Base-by-base conservation (phyloP, 805 yeast genomes). In the Kodamaea neixiangensis region DNA sequence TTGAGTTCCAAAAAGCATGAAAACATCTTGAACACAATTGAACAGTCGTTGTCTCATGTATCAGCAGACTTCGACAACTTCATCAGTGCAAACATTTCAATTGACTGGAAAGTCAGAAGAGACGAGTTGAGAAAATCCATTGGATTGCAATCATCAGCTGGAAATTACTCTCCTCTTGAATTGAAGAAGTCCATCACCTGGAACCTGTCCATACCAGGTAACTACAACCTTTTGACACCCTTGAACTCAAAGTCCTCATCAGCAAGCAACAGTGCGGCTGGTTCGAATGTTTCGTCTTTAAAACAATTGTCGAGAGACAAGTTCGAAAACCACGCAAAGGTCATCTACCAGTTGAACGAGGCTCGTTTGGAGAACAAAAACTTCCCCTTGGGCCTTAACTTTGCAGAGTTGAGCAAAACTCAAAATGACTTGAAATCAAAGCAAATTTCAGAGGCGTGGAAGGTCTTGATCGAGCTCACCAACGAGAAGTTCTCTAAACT, bases 81-180 rank as follows among this genome's bases (percentile, higher is more conserved):
- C 64, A 83, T 93, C 53, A 83, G 78, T 58, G 81, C 83, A 54
- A 88, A 86, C 59, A 76, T 94, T 20, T 73, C 86, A 3, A 76
- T 87, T 44, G 97, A 92, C 66, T 94, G 98, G 97, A 82, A 82
- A 51, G 81, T 81, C 45, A 82, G 89, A 55, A 85, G 89, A 60
- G 82, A 83, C 54, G 87, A 85, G 58, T 78, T 93, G 44, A 81
- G 88, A 62, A 85, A 82, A 55, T 80, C 85, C 17, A 81, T 90
- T 57, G 93, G 96, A 1, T 54, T 56, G 47, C 51, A 48, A 22
- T 20, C 49, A 11, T 49, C 38, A 15, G 13, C 44, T 3, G 39
- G 31, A 25, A 25, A 44, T 7, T 19, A 19, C 11, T 33, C 54
- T 4, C 44, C 50, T 9, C 51, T 52, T 18, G 43, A 58, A 15